Evolutionary conservation across 352 stramenopile genomes (phyloP).

Genomic region (Peronosclerospora sorghi): DNA sequence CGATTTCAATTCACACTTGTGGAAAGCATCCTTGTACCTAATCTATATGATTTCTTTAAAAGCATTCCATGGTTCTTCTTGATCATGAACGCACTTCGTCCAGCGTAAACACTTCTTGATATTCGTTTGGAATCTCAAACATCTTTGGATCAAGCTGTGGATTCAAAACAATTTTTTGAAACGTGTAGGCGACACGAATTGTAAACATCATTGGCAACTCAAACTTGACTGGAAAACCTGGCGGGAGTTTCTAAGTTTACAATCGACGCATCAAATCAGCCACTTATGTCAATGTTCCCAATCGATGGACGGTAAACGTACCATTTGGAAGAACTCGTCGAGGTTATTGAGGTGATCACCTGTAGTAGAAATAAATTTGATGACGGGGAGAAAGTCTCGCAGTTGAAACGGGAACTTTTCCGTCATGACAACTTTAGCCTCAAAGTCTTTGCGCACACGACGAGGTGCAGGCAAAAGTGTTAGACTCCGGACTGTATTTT

Average conservation of each 20-base stretch:
- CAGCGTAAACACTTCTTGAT: conserved; percentile 42
- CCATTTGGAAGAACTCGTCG: conserved; percentile 79
- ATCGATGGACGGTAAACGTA: conserved; percentile 12
- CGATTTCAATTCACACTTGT: too few relatives aligned
- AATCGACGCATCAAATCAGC: too few relatives aligned
- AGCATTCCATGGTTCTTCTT: too few relatives aligned
- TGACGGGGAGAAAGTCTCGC: conserved; percentile 60
- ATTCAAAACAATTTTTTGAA: conserved; percentile 54
- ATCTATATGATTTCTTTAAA: too few relatives aligned
- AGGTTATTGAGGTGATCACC: conserved; percentile 70
- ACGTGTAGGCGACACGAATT: conserved; percentile 70
- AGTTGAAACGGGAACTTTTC: conserved; percentile 65
- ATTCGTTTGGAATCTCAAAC: conserved; percentile 46
- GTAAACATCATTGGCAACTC: conserved; percentile 79
- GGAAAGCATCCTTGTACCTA: too few relatives aligned
- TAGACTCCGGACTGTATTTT: conserved; percentile 56
- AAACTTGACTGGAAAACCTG: conserved; percentile 72
- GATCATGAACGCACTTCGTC: conserved; percentile 42
- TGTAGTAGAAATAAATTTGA: conserved; percentile 66
- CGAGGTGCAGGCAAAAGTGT: conserved; percentile 40
- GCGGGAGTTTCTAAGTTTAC: conserved; percentile 71
- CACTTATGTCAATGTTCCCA: not conserved
- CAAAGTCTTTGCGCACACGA: conserved; percentile 50
- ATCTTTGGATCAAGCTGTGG: conserved; percentile 33
- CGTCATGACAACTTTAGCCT: conserved; percentile 70